phyloP scores from a whole-genome alignment of 768 basidiomycete genomes.

The Rhizopogon roseolus region DNA sequence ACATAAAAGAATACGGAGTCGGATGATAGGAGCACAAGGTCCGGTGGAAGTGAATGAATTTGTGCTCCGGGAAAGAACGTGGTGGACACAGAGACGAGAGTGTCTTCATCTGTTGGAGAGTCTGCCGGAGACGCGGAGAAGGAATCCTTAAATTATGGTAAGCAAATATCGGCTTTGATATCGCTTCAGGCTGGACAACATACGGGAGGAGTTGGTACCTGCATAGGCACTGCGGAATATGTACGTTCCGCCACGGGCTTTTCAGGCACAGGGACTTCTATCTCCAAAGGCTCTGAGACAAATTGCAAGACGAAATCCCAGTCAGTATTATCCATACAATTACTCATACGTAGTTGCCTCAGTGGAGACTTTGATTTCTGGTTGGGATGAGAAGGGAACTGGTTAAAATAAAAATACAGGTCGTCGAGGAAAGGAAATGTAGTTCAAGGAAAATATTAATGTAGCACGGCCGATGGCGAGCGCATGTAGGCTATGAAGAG shows the following conservation, averaged over 20 bases:
- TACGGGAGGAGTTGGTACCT: constrained; percentile 67
- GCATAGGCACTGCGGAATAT: constrained; percentile 22
- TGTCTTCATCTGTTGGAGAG: constrained; percentile 35
- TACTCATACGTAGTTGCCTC: neutral
- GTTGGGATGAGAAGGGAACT: neutral
- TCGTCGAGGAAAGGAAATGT: neutral
- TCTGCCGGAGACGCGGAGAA: constrained; percentile 27
- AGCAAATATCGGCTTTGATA: constrained; percentile 5
- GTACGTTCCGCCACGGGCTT: constrained; percentile 27
- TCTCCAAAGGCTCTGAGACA: constrained; percentile 41
- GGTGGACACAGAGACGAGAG: constrained; percentile 72
- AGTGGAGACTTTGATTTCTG: neutral
- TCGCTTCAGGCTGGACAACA: constrained; percentile 18
- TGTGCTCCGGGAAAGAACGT: constrained; percentile 74
- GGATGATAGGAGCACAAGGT: constrained; percentile 61
- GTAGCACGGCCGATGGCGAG: neutral
- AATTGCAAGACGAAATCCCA: constrained; percentile 65
- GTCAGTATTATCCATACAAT: constrained; percentile 40
- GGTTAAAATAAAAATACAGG: constrained; percentile 1
- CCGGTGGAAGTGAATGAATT: constrained; percentile 49
- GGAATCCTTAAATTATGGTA: constrained; percentile 21
- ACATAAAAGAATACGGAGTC: constrained; percentile 86
- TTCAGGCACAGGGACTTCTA: constrained; percentile 28
- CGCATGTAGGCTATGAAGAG: neutral
- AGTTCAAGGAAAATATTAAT: neutral